Evolutionary conservation across 176 grass and related monocot genomes (phyloP), one percentile per base, ranked within the genome.

Genomic region (Aegilops bicornis): DNA sequence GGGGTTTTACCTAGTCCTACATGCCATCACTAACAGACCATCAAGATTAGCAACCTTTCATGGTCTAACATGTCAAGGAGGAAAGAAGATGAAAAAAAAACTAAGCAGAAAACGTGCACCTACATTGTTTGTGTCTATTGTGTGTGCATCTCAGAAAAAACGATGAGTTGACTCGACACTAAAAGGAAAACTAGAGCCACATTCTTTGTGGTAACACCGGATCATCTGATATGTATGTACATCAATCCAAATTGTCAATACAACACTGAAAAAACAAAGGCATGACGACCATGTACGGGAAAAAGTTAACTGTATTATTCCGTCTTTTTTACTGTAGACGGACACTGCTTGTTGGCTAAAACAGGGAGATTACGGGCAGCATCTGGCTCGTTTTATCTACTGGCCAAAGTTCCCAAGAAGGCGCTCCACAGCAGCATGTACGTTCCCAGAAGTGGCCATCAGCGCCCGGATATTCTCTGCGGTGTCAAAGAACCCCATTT

Each of bases 401-500:
- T 92, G 88, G 58, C 93, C 93, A 48, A 89, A 86, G 84, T 95
- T 98, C 29, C 96, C 84, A 15, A 98, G 92, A 83, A 98, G 96
- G 72, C 96, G 91, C 78, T 96, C 96, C 14, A 98, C 96, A 0
- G 96, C 96, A 29, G 96, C 96, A 89, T 98, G 82, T 42, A 98
- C 92, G 86, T 98, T 98, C 68, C 96, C 96, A 52, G 93, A 79
- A 50, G 96, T 96, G 37, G 96, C 96, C 11, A 89, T 88, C 47
- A 98, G 78, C 1, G 96, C 96, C 82, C 80, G 90, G 68, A 95
- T 98, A 65, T 98, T 98, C 82, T 98, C 96, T 0, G 91, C 91
- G 0, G 88, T 92, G 77, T 98, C 96, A 14, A 95, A 86, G 86
- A 98, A 98, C 67, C 96, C 96, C 96, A 98, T 98, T 91, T 98